Evolutionary conservation across 1,284 basidiomycete genomes (phyloP).

Genomic region (Ganoderma sp.): DNA sequence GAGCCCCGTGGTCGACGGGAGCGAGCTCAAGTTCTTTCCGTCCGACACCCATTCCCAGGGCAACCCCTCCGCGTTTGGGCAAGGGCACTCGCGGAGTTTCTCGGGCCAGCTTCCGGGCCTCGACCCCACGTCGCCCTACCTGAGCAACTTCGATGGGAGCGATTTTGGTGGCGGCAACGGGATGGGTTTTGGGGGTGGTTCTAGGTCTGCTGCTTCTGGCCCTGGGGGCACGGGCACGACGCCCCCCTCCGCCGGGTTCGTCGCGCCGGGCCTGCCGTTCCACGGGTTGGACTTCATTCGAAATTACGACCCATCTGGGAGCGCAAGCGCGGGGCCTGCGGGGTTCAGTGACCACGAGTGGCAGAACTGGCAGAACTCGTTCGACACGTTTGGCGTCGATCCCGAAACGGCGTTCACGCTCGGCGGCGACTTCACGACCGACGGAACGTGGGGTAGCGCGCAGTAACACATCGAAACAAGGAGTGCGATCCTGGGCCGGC

Average conservation of each 20-base stretch:
- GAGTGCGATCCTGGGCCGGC: background rate
- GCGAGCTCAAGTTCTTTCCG: slow-evolving; percentile 38
- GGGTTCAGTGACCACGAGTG: slow-evolving; percentile 60
- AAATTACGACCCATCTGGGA: slow-evolving; percentile 57
- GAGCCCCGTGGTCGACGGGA: slow-evolving; percentile 34
- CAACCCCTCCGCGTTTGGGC: slow-evolving; percentile 18
- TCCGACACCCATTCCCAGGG: slow-evolving; percentile 31
- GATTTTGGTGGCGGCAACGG: slow-evolving; percentile 42
- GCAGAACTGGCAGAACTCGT: slow-evolving; percentile 67
- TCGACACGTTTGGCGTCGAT: slow-evolving; percentile 75
- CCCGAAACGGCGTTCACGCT: slow-evolving; percentile 74
- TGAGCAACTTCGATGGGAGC: slow-evolving; percentile 46
- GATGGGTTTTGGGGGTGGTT: slow-evolving; percentile 38
- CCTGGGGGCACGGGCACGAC: slow-evolving; percentile 60
- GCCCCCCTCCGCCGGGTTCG: slow-evolving; percentile 64
- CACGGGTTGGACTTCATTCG: slow-evolving; percentile 79
- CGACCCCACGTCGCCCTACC: slow-evolving; percentile 51
- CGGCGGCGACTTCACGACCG: slow-evolving; percentile 42
- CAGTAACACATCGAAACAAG: slow-evolving; percentile 10
- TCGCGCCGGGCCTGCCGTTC: slow-evolving; percentile 76
- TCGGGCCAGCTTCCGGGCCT: slow-evolving; percentile 49
- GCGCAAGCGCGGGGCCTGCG: slow-evolving; percentile 15
- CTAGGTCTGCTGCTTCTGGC: background rate
- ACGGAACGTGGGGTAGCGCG: slow-evolving; percentile 31
- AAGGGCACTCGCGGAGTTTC: slow-evolving; percentile 29